A percentile compares a stretch with the other conserved stretches of the same genome.
These are phyloP conservation scores for Croton setiger DNA, from an alignment of 441 rosid genomes.

Conservation along the genomic window DNA sequence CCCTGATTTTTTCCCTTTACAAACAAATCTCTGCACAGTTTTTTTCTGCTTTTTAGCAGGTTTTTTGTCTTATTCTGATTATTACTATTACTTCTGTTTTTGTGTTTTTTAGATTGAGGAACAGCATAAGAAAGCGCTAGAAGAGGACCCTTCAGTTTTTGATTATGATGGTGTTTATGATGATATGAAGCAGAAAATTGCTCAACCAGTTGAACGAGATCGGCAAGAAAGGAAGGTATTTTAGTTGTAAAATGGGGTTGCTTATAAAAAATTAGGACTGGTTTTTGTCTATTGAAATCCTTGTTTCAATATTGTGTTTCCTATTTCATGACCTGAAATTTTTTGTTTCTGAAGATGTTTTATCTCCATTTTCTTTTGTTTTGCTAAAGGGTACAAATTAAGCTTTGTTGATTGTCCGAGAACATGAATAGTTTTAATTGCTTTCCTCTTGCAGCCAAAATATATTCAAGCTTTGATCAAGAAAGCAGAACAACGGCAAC, in stretches of 20 bases:
- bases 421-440: slow-evolving; percentile 2
- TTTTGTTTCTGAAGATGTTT: neutral
- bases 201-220: slow-evolving; percentile 51
- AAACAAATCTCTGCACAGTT: neutral
- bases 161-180: slow-evolving; percentile 88
- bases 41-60: neutral
- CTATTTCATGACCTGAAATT: neutral
- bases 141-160: slow-evolving; percentile 88
- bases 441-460: slow-evolving; percentile 53
- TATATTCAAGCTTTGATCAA: slow-evolving; percentile 60
- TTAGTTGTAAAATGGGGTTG: neutral
- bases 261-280: neutral
- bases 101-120: slow-evolving; percentile 55
- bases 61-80: neutral
- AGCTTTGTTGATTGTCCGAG: too few relatives aligned
- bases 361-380: too few relatives aligned
- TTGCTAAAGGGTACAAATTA: too few relatives aligned
- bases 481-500: slow-evolving; percentile 65
- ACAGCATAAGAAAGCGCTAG: slow-evolving; percentile 75
- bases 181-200: slow-evolving; percentile 63
- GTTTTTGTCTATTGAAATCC: neutral
- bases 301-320: neutral
- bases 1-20: too few relatives aligned
- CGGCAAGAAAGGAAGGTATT: slow-evolving; percentile 69
- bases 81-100: neutral